Conservation (phyloP, 2,329 filamentous ascomycete genomes). For the Colletotrichum lupini region DNA sequence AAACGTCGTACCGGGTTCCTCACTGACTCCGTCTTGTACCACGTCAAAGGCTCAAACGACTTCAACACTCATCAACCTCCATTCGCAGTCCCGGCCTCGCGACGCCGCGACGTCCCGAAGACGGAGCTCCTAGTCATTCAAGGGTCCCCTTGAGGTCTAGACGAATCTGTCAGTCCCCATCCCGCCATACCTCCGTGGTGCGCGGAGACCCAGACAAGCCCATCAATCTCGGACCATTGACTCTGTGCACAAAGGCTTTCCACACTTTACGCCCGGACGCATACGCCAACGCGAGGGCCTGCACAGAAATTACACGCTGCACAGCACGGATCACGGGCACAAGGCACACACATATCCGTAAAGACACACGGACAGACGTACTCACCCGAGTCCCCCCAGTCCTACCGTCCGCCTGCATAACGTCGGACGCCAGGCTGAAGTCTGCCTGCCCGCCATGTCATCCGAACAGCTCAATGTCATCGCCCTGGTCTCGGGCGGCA, state of each 20-base stretch:
- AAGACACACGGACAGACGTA: neutral
- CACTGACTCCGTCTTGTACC: slow-evolving; percentile 2
- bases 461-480: slow-evolving; percentile 77
- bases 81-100: slow-evolving; percentile 1
- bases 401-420: slow-evolving; percentile 2
- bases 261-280: neutral
- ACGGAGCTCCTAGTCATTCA: slow-evolving; percentile 23
- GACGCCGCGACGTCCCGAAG: slow-evolving; percentile 1
- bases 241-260: neutral
- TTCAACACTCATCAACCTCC: neutral
- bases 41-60: neutral
- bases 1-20: neutral
- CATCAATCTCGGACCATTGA: neutral
- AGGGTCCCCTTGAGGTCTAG: slow-evolving; percentile 16
- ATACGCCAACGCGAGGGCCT: neutral
- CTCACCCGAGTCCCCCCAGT: neutral
- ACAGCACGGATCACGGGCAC: slow-evolving; percentile 1
- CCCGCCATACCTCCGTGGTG: neutral
- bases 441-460: slow-evolving; percentile 48
- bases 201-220: slow-evolving; percentile 1
- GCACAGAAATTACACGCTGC: neutral
- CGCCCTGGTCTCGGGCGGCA: slow-evolving; percentile 93
- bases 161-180: slow-evolving; percentile 23
- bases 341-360: neutral
- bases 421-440: neutral